Evolutionary conservation across 2,329 filamentous ascomycete genomes (phyloP).

Genomic region (Calonectria leucothoes): DNA sequence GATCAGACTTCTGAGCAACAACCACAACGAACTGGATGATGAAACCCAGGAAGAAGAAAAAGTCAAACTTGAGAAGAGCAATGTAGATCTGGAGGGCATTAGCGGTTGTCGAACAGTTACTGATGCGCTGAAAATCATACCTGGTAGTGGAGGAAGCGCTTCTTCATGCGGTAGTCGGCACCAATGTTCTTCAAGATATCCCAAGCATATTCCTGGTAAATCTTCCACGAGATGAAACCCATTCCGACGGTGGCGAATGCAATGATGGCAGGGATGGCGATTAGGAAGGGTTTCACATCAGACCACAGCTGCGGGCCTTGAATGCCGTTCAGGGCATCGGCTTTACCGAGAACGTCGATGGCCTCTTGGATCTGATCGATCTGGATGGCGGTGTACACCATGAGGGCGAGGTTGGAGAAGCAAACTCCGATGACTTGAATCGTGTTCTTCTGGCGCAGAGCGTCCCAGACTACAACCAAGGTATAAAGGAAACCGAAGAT

Average conservation of each 20-base stretch:
- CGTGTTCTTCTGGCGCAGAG: constrained; percentile 93
- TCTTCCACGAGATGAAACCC: constrained; percentile 86
- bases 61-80: constrained; percentile 97
- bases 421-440: constrained; percentile 98
- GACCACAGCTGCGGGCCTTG: constrained; percentile 68
- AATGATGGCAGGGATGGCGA: constrained; percentile 88
- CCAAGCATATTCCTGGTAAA: constrained; percentile 99
- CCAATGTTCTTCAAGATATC: constrained; percentile 99
- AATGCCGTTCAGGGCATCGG: constrained; percentile 56
- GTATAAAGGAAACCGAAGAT: constrained; percentile 98
- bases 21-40: constrained; percentile 98
- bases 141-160: constrained; percentile 96
- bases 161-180: constrained; percentile 96
- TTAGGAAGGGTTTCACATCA: constrained; percentile 78
- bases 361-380: constrained; percentile 89
- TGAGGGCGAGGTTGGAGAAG: constrained; percentile 88
- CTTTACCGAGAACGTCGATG: constrained; percentile 63
- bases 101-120: background rate
- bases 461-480: constrained; percentile 90
- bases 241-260: constrained; percentile 79
- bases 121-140: constrained; percentile 58
- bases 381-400: constrained; percentile 94
- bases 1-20: constrained; percentile 74
- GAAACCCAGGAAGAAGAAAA: constrained; percentile 99
- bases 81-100: constrained; percentile 83